phyloP scores from a whole-genome alignment of 2,329 filamentous ascomycete species.

The Xylaria sp. region DNA sequence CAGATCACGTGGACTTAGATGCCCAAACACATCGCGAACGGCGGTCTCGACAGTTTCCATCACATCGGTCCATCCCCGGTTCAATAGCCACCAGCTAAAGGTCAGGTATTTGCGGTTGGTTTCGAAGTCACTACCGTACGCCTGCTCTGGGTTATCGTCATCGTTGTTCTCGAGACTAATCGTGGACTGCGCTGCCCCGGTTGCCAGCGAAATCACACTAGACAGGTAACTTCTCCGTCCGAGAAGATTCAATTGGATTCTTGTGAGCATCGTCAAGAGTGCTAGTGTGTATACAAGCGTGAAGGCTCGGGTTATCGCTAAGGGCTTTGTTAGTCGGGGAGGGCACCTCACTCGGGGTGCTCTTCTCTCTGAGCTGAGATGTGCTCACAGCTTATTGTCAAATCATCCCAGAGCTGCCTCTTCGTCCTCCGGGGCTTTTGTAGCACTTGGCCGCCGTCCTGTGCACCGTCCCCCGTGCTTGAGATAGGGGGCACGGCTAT shows the following conservation, averaged over 20 bases:
- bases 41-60: slow-evolving; percentile 85
- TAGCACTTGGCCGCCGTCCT: slow-evolving; percentile 55
- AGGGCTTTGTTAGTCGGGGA: slow-evolving; percentile 27
- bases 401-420: slow-evolving; percentile 94
- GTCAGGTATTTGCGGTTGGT: slow-evolving; percentile 95
- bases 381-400: slow-evolving; percentile 89
- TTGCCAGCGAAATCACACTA: slow-evolving; percentile 90
- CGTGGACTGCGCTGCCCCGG: slow-evolving; percentile 75
- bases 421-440: slow-evolving; percentile 79
- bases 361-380: background rate
- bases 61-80: slow-evolving; percentile 87
- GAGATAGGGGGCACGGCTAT: slow-evolving; percentile 67
- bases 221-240: slow-evolving; percentile 95
- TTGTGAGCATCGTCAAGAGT: slow-evolving; percentile 89
- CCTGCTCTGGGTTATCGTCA: slow-evolving; percentile 83
- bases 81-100: slow-evolving; percentile 98
- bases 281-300: slow-evolving; percentile 92
- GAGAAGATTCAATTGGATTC: slow-evolving; percentile 96
- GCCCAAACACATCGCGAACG: slow-evolving; percentile 90
- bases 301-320: slow-evolving; percentile 90
- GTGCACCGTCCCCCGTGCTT: slow-evolving; percentile 53
- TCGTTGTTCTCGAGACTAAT: slow-evolving; percentile 95
- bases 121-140: slow-evolving; percentile 93
- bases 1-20: slow-evolving; percentile 87
- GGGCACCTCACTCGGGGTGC: background rate